Conservation (phyloP, 805 yeast species). For the Lachancea sp. region DNA sequence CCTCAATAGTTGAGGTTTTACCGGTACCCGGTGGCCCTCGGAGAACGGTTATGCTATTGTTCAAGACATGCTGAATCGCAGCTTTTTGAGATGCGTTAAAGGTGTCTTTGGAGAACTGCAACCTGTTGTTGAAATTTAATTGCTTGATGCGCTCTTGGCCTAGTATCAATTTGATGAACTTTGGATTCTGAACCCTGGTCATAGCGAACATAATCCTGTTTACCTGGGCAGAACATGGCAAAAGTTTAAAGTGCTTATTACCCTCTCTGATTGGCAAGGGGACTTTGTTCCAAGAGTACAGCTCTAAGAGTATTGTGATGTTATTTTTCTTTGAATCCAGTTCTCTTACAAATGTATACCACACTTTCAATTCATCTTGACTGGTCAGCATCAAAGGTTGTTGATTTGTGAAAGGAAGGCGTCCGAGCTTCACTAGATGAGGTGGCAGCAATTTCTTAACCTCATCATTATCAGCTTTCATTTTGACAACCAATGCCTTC, state of each 20-base stretch:
- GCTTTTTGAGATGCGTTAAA: conserved; percentile 55
- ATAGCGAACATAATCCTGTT: conserved; percentile 61
- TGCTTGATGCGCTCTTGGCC: conserved; percentile 52
- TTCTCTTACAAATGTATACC: conserved; percentile 55
- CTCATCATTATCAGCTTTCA: conserved; percentile 30
- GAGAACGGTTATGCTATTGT: conserved; percentile 47
- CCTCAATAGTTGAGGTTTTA: conserved; percentile 66
- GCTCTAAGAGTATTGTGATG: conserved; percentile 40
- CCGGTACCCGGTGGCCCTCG: conserved; percentile 87
- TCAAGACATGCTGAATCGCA: conserved; percentile 47
- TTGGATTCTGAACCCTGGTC: conserved; percentile 48
- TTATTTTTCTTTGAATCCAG: conserved; percentile 30
- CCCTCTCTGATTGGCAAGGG: conserved; percentile 40
- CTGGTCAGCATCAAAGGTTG: conserved; percentile 52
- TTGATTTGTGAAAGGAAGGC: conserved; percentile 51
- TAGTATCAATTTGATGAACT: conserved; percentile 46
- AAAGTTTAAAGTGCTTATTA: conserved; percentile 36
- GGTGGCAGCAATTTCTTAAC: conserved; percentile 46
- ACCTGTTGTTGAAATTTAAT: conserved; percentile 49
- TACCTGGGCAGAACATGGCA: conserved; percentile 60
- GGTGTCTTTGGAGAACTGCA: conserved; percentile 43
- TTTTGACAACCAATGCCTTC: conserved; percentile 22
- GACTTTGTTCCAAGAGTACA: conserved; percentile 52
- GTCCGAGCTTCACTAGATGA: conserved; percentile 46
- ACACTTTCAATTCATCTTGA: conserved; percentile 44